Evolutionary conservation across 1,139 yeast species (phyloP).

Genomic region (Dujonia santamariae): DNA sequence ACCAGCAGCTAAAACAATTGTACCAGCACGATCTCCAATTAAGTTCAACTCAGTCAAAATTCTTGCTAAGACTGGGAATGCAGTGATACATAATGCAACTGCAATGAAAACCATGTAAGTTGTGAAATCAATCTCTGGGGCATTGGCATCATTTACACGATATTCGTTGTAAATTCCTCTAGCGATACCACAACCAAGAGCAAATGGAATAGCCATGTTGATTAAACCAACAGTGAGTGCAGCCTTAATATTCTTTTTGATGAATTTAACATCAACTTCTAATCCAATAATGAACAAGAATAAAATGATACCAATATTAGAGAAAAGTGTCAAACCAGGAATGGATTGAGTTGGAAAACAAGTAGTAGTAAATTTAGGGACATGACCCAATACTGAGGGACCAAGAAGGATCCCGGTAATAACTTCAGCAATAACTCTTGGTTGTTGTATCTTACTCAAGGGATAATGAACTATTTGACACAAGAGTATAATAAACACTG

Average conservation of each 20-base stretch:
- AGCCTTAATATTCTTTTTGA: slow-evolving; percentile 54
- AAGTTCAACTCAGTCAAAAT: slow-evolving; percentile 70
- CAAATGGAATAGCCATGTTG: slow-evolving; percentile 75
- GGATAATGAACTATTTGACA: slow-evolving; percentile 60
- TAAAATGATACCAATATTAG: slow-evolving; percentile 70
- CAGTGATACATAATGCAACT: slow-evolving; percentile 79
- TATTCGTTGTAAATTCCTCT: slow-evolving; percentile 63
- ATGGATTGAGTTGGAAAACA: slow-evolving; percentile 64
- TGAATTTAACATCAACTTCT: slow-evolving; percentile 68
- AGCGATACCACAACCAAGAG: slow-evolving; percentile 69
- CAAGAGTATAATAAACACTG: slow-evolving; percentile 49
- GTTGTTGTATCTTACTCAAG: slow-evolving; percentile 59
- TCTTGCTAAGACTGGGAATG: slow-evolving; percentile 79
- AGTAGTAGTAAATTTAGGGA: slow-evolving; percentile 59
- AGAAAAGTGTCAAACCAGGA: slow-evolving; percentile 62
- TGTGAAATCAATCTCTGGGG: slow-evolving; percentile 51
- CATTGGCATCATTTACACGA: slow-evolving; percentile 21
- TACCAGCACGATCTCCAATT: slow-evolving; percentile 70
- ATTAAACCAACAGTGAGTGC: slow-evolving; percentile 67
- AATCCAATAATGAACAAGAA: slow-evolving; percentile 74
- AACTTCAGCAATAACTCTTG: slow-evolving; percentile 77
- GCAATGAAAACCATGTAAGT: slow-evolving; percentile 76
- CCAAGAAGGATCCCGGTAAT: slow-evolving; percentile 71
- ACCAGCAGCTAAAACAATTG: slow-evolving; percentile 79
- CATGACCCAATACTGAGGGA: slow-evolving; percentile 66